Percentiles rank a stretch among this genome's conserved stretches.
These are phyloP conservation scores for Glaciozyma martinii DNA, from an alignment of 768 basidiomycete species.

Conservation along the genomic window DNA sequence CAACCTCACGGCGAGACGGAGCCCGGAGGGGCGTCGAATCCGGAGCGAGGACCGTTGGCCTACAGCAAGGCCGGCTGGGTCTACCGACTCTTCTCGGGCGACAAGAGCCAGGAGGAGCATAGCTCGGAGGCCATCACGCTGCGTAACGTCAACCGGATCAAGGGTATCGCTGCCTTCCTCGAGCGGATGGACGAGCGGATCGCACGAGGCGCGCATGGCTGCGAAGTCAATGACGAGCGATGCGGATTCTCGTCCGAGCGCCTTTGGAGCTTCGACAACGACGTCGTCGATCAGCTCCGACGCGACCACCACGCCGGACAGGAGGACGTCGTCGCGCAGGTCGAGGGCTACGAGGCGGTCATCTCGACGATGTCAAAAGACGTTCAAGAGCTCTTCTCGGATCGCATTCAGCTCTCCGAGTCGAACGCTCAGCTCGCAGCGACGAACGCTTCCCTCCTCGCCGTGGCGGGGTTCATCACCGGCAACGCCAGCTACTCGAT, in stretches of 20 bases:
- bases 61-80: slow-evolving; percentile 35
- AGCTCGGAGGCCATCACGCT: slow-evolving; percentile 28
- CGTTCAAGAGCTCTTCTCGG: background rate
- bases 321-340: slow-evolving; percentile 18
- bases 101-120: slow-evolving; percentile 32
- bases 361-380: background rate
- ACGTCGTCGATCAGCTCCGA: slow-evolving; percentile 19
- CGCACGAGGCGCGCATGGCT: slow-evolving; percentile 27
- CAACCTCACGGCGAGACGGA: slow-evolving; percentile 12
- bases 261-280: slow-evolving; percentile 31
- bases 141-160: slow-evolving; percentile 35
- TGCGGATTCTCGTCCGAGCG: slow-evolving; percentile 29
- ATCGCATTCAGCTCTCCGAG: background rate
- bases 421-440: slow-evolving; percentile 9
- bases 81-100: slow-evolving; percentile 35
- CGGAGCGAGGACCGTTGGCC: slow-evolving; percentile 20
- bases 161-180: slow-evolving; percentile 34
- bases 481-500: slow-evolving; percentile 20
- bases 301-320: slow-evolving; percentile 18
- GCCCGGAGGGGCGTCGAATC: slow-evolving; percentile 3
- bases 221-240: slow-evolving; percentile 11
- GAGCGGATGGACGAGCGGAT: slow-evolving; percentile 34
- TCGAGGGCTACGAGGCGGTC: slow-evolving; percentile 22
- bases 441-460: slow-evolving; percentile 28
- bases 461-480: slow-evolving; percentile 32